phyloP scores from a whole-genome alignment of 1,139 yeast species.

The Pichia sp. region DNA sequence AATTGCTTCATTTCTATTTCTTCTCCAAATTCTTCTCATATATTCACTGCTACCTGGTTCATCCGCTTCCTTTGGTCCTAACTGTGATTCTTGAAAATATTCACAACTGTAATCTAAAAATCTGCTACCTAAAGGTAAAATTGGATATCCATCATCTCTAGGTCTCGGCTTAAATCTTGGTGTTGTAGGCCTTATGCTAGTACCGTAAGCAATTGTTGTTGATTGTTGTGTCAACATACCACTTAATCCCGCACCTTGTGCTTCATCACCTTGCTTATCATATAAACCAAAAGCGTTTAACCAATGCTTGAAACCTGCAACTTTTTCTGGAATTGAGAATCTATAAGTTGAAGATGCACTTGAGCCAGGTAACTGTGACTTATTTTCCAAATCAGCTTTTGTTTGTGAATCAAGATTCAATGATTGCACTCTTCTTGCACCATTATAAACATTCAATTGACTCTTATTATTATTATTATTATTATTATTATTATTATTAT shows the following conservation, averaged over 20 bases:
- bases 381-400: slow-evolving; percentile 6
- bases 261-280: slow-evolving; percentile 34
- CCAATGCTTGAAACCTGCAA: slow-evolving; percentile 39
- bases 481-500: not conserved
- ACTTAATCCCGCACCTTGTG: slow-evolving; percentile 18
- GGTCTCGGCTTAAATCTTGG: slow-evolving; percentile 43
- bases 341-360: slow-evolving; percentile 30
- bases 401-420: slow-evolving; percentile 15
- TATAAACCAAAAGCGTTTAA: slow-evolving; percentile 38
- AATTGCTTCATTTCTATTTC: slow-evolving; percentile 80
- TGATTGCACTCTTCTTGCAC: slow-evolving; percentile 22
- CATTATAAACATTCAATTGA: not conserved
- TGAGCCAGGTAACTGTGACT: slow-evolving; percentile 22
- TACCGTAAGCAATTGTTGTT: slow-evolving; percentile 41
- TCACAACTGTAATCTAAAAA: slow-evolving; percentile 87
- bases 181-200: slow-evolving; percentile 45
- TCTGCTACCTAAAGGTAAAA: slow-evolving; percentile 61
- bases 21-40: slow-evolving; percentile 78
- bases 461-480: not conserved
- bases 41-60: slow-evolving; percentile 92
- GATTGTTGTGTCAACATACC: slow-evolving; percentile 37
- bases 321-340: slow-evolving; percentile 26
- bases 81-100: slow-evolving; percentile 94
- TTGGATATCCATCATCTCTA: slow-evolving; percentile 33
- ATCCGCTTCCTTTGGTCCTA: slow-evolving; percentile 78